phyloP scores from a whole-genome alignment of 2,329 filamentous ascomycete genomes.

The Aureobasidium sp. region DNA sequence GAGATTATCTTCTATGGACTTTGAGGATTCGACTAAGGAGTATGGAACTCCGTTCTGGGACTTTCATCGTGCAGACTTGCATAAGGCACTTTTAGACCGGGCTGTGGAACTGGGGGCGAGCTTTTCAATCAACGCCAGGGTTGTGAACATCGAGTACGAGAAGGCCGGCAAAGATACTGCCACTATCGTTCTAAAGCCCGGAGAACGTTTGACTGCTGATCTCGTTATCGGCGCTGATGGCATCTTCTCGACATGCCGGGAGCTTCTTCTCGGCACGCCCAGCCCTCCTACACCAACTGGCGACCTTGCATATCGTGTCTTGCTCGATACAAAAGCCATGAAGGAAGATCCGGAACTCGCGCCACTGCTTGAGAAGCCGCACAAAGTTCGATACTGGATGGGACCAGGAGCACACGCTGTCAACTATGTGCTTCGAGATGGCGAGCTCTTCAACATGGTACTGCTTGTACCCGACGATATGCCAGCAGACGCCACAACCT shows the following conservation, averaged over 20 bases:
- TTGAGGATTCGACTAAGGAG: conserved; percentile 28
- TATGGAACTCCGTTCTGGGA: conserved; percentile 45
- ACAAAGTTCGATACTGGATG: conserved; percentile 46
- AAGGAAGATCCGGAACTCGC: conserved; percentile 41
- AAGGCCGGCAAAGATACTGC: conserved; percentile 20
- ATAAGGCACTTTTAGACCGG: conserved; percentile 41
- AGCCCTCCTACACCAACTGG: conserved; percentile 45
- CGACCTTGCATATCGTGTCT: conserved; percentile 45
- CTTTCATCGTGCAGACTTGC: conserved; percentile 49
- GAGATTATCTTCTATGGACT: conserved; percentile 43
- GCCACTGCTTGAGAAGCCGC: conserved; percentile 40
- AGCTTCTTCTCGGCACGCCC: conserved; percentile 38
- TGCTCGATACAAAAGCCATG: conserved; percentile 42
- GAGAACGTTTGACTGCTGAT: conserved; percentile 34
- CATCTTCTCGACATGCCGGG: conserved; percentile 40
- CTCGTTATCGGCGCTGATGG: conserved; percentile 45
- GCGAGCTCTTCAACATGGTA: conserved; percentile 46
- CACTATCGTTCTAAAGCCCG: conserved; percentile 36
- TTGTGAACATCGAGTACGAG: conserved; percentile 35
- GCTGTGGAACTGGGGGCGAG: conserved; percentile 43
- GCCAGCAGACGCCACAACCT: conserved; percentile 38
- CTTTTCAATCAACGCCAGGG: conserved; percentile 40
- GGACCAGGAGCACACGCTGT: conserved; percentile 48
- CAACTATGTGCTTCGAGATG: conserved; percentile 45
- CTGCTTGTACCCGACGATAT: conserved; percentile 46